Evolutionary conservation across 2,329 filamentous ascomycete genomes (phyloP), one percentile per base, ranked within the genome.

Genomic region (Fusarium torulosum): DNA sequence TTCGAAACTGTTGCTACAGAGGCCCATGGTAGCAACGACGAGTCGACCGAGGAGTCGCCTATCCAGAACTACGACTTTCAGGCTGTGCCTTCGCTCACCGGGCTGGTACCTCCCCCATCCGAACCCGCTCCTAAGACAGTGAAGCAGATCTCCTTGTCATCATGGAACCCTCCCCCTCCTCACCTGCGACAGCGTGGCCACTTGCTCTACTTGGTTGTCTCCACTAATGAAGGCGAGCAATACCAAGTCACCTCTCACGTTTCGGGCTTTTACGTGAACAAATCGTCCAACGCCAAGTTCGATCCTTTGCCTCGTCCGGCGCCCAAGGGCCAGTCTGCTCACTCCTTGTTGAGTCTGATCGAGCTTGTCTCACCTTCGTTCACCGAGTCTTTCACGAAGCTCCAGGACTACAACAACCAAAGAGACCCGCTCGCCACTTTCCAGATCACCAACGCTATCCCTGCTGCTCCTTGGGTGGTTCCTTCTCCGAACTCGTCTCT

Each of bases 211-310:
- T 85, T 99, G 20, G 86, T 93, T 66, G 85, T 96, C 42, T 95
- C 91, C 17, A 98, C 94, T 58, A 95, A 93, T 72, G 96, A 99
- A 80, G 94, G 94, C 66, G 96, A 99, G 81, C 93, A 97, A 78
- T 90, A 91, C 79, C 94, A 97, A 79, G 91, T 99, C 75, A 99
- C 96, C 11, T 89, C 93, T 15, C 93, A 97, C 74, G 91, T 97
- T 50, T 94, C 94, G 15, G 96, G 96, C 20, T 99, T 99, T 84
- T 99, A 91, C 78, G 91, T 98, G 75, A 99, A 97, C 86, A 97
- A 94, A 80, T 97, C 92, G 29, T 96, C 93, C 53, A 97, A 96
- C 80, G 88, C 87, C 81, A 97, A 96, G 80, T 99, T 99, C 74
- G 96, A 98, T 78, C 96, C 96, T 11, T 90, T 89, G 71, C 94